phyloP scores from a whole-genome alignment of 345 rosid species.

The Chamaenerion angustifolium region DNA sequence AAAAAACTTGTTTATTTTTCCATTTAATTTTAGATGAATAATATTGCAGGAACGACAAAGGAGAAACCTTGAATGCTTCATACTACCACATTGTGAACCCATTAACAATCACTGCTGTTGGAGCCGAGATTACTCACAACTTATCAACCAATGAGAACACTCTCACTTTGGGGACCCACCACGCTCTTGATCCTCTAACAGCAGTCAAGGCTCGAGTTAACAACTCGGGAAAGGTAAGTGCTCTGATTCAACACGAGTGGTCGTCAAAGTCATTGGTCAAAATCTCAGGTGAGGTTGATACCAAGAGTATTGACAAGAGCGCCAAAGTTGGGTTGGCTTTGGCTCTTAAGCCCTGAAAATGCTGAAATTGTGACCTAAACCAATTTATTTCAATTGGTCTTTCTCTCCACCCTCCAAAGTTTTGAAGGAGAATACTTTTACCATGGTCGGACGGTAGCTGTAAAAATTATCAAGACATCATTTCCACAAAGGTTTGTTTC shows the following conservation, averaged over 20 bases:
- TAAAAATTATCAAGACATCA: too few relatives aligned
- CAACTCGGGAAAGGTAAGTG: conserved; percentile 72
- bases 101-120: conserved; percentile 69
- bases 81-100: conserved; percentile 86
- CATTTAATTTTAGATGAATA: not conserved
- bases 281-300: conserved; percentile 84
- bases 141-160: conserved; percentile 73
- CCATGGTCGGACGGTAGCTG: too few relatives aligned
- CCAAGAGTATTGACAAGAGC: conserved; percentile 82
- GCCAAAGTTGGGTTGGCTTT: conserved; percentile 84
- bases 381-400: too few relatives aligned
- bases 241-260: conserved; percentile 93
- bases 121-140: conserved; percentile 85
- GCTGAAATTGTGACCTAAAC: too few relatives aligned
- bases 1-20: too few relatives aligned
- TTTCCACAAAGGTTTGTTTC: too few relatives aligned
- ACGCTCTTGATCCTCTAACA: conserved; percentile 83
- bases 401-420: too few relatives aligned
- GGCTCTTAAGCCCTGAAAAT: conserved; percentile 54
- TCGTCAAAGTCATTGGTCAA: conserved; percentile 81
- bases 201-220: conserved; percentile 77
- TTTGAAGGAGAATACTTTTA: too few relatives aligned
- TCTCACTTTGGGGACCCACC: conserved; percentile 72
- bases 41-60: conserved; percentile 64
- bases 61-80: conserved; percentile 62